Evolutionary conservation across 257 asterid genomes (phyloP).

Genomic region (Voacanga thouarsii): DNA sequence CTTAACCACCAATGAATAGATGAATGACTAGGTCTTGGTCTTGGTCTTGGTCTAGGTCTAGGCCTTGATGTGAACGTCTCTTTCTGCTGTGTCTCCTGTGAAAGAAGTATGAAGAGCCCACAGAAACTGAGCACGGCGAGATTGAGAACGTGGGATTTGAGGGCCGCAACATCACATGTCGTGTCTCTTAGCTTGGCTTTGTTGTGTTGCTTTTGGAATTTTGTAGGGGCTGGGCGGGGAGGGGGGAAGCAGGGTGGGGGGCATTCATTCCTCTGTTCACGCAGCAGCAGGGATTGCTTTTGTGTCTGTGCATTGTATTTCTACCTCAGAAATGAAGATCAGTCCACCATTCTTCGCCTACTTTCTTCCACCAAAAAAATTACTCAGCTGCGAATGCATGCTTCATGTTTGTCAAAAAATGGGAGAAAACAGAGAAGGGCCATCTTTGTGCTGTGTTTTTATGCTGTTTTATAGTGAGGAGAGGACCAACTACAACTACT

Average conservation of each 20-base stretch:
- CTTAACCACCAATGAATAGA: background rate
- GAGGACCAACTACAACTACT: no score
- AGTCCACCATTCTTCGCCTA: no score
- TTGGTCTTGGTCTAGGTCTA: no score
- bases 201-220: background rate
- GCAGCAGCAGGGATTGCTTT: background rate
- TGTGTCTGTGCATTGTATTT: no score
- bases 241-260: no score
- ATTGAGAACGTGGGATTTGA: conserved; percentile 8
- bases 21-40: no score
- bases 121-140: conserved; percentile 7
- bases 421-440: background rate
- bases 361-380: no score
- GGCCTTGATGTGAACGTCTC: background rate
- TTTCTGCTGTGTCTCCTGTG: background rate
- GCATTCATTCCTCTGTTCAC: background rate
- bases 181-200: conserved; percentile 1
- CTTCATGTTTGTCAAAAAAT: background rate
- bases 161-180: conserved; percentile 16
- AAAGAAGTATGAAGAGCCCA: conserved; percentile 6
- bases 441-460: background rate
- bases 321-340: no score
- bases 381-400: background rate
- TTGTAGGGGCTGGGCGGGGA: no score
- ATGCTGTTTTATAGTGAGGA: background rate